These are phyloP conservation scores for Stagonosporopsis cucurbitacearum DNA, from an alignment of 2,329 filamentous ascomycete genomes.

Conservation along the genomic window DNA sequence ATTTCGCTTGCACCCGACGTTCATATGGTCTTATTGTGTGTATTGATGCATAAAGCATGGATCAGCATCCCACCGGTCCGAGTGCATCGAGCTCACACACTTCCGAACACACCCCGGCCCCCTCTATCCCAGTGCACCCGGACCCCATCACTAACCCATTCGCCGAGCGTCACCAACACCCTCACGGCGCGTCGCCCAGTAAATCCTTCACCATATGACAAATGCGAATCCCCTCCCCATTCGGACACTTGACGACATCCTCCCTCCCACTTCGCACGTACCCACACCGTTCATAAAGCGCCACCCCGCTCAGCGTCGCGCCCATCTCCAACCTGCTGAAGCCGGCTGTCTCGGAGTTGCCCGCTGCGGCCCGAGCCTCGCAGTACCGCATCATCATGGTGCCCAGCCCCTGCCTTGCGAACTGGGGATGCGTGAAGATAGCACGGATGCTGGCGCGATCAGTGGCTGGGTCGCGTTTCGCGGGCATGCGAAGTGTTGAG, in stretches of 20 bases:
- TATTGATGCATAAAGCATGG: not conserved
- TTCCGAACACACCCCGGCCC: not conserved
- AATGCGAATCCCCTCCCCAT: slow-evolving; percentile 42
- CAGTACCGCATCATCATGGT: slow-evolving; percentile 50
- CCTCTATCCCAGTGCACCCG: not conserved
- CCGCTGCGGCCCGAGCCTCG: slow-evolving; percentile 36
- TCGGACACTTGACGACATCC: slow-evolving; percentile 43
- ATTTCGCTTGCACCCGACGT: not conserved
- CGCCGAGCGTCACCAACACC: not conserved
- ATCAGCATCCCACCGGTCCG: not conserved
- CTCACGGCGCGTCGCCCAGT: slow-evolving; percentile 1
- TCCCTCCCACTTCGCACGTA: slow-evolving; percentile 44
- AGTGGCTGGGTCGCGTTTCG: slow-evolving; percentile 33
- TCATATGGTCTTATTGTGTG: not conserved
- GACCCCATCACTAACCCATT: not conserved
- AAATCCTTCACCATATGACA: slow-evolving; percentile 46
- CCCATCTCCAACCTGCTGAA: slow-evolving; percentile 46
- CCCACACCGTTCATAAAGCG: slow-evolving; percentile 45
- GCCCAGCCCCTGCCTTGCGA: slow-evolving; percentile 38
- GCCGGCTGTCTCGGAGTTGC: slow-evolving; percentile 21
- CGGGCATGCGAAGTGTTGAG: slow-evolving; percentile 38
- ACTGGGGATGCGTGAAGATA: slow-evolving; percentile 45
- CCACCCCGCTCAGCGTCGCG: slow-evolving; percentile 43
- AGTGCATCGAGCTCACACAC: not conserved
- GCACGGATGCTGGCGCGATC: slow-evolving; percentile 46